These are phyloP conservation scores for Eragrostis tef DNA, from an alignment of 202 grass and related monocot genomes.

Conservation along the genomic window DNA sequence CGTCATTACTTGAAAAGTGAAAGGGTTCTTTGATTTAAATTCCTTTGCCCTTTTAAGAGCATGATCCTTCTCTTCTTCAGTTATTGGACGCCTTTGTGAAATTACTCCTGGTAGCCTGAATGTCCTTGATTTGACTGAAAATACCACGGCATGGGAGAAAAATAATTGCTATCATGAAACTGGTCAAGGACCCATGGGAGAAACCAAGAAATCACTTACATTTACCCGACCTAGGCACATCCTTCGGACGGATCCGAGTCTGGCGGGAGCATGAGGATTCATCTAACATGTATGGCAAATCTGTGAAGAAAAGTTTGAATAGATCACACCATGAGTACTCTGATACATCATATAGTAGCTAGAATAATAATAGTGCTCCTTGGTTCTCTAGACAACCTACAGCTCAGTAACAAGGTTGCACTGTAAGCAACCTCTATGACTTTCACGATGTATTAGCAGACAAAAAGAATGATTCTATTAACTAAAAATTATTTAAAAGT, in stretches of 20 bases:
- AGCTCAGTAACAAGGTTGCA: too few relatives aligned
- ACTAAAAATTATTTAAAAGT: not conserved
- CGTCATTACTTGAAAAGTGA: conserved; percentile 60
- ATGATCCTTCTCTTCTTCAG: conserved; percentile 66
- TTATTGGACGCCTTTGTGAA: conserved; percentile 70
- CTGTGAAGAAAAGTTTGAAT: conserved; percentile 44
- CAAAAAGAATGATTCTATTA: conserved; percentile 14
- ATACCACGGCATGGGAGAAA: conserved; percentile 17
- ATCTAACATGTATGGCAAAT: conserved; percentile 20
- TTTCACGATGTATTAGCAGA: not conserved
- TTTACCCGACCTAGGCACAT: conserved; percentile 42
- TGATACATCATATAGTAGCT: too few relatives aligned
- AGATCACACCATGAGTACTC: not conserved
- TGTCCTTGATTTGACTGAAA: conserved; percentile 45
- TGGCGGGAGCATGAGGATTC: conserved; percentile 38
- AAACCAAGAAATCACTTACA: conserved; percentile 37
- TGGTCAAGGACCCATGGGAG: not conserved
- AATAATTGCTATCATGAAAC: conserved; percentile 5
- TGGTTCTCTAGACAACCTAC: too few relatives aligned
- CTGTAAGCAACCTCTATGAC: too few relatives aligned
- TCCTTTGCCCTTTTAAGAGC: conserved; percentile 62
- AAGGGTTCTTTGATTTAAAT: conserved; percentile 77
- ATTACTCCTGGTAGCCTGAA: conserved; percentile 55
- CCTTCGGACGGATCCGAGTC: conserved; percentile 22
- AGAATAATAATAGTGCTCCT: too few relatives aligned